A percentile compares a stretch with the other conserved stretches of the same genome.
phyloP scores from a whole-genome alignment of 352 stramenopile species.

The Vaucheria bursata region DNA sequence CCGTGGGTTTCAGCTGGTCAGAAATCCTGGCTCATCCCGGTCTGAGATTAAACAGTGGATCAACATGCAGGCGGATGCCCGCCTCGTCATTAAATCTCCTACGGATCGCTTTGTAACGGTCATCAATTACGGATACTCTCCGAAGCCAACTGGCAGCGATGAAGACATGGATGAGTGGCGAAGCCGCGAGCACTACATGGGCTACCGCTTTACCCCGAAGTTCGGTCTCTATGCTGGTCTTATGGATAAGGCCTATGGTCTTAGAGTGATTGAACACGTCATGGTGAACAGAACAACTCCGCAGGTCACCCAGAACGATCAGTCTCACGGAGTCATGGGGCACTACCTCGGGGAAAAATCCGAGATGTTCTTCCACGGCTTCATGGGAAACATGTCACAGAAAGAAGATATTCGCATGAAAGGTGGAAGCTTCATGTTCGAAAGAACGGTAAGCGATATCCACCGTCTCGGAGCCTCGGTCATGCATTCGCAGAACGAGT shows the following conservation, averaged over 20 bases:
- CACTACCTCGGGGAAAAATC: not conserved
- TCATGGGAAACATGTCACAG: not conserved
- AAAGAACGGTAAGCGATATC: not conserved
- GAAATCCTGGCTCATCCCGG: not conserved
- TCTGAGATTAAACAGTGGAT: not conserved
- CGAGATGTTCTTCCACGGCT: not conserved
- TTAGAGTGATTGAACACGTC: not conserved
- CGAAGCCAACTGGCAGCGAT: not conserved
- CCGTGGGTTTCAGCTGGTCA: not conserved
- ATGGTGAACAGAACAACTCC: not conserved
- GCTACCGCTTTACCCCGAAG: not conserved
- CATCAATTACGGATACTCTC: not conserved
- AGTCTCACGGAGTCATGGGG: not conserved
- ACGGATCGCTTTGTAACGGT: not conserved
- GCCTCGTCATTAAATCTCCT: not conserved
- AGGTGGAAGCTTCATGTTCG: not conserved
- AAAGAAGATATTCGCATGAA: not conserved
- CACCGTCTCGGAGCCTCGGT: not conserved
- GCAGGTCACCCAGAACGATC: not conserved
- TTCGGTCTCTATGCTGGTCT: not conserved
- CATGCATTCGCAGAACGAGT: not conserved
- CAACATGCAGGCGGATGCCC: not conserved
- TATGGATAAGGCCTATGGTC: not conserved
- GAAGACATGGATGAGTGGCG: not conserved
- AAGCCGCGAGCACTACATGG: not conserved